phyloP scores from a whole-genome alignment of 805 yeast species.

The Clavispora santaluciae region DNA sequence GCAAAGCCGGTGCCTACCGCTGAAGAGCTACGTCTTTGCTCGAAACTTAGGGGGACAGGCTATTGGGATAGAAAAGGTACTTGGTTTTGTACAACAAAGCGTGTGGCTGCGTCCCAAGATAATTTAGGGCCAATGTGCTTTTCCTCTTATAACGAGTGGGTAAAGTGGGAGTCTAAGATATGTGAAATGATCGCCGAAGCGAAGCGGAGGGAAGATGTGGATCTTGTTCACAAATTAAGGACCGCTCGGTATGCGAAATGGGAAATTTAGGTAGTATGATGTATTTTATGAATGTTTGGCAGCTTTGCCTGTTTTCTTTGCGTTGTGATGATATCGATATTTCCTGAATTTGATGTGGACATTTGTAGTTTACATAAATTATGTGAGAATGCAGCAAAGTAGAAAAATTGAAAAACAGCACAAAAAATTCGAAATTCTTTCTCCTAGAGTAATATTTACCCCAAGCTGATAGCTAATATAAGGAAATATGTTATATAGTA shows the following conservation, averaged over 20 bases:
- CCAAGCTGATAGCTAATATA: no score
- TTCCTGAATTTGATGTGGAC: no score
- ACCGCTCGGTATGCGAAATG: constrained; percentile 1
- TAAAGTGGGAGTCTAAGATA: constrained; percentile 14
- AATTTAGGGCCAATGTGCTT: constrained; percentile 13
- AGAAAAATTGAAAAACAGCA: no score
- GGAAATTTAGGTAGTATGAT: background rate
- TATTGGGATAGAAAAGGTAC: constrained; percentile 16
- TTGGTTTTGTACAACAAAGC: constrained; percentile 17
- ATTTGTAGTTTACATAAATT: no score
- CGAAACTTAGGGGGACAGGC: constrained; percentile 11
- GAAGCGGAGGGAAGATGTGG: constrained; percentile 4
- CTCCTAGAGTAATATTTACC: no score
- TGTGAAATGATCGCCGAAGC: constrained; percentile 6
- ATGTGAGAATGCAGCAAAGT: no score
- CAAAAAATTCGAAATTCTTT: no score
- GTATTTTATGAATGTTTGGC: no score
- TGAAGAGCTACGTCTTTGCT: constrained; percentile 12
- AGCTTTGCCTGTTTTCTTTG: no score
- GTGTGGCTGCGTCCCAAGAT: constrained; percentile 6
- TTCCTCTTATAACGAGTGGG: constrained; percentile 16
- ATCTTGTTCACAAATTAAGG: background rate
- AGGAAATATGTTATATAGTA: no score
- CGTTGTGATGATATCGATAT: no score
- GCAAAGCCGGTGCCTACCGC: constrained; percentile 18